Evolutionary conservation across 2,329 filamentous ascomycete species (phyloP), one percentile per base, ranked within the genome.

Genomic region (Monosporascus sp.): DNA sequence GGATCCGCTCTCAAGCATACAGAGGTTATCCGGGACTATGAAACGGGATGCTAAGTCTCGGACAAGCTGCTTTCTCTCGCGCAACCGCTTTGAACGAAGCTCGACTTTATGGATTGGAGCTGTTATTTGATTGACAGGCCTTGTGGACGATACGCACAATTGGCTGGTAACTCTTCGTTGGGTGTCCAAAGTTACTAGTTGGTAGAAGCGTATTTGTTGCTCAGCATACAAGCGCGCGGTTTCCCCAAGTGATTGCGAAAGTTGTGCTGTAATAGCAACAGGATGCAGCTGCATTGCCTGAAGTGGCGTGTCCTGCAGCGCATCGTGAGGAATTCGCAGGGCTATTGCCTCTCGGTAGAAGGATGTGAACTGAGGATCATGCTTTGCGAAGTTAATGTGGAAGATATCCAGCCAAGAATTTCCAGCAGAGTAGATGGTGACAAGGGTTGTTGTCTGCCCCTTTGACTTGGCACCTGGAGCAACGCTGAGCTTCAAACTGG

Each of bases 161-260:
- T 71, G 72, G 49, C 74, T 76, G 37, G 66, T 65, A 17, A 83
- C 55, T 40, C 72, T 70, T 40, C 80, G 65, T 53, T 79, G 68
- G 24, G 68, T 65, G 5, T 65, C 70, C 2, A 82, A 58, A 11
- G 70, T 65, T 50, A 70, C 73, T 16, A 79, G 57, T 55, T 82
- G 78, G 51, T 75, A 80, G 57, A 80, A 79, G 20, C 68, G 67
- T 2, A 75, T 61, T 3, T 65, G 65, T 24, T 68, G 57, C 3
- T 67, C 57, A 9, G 63, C 53, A 49, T 76, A 73, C 14, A 59
- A 51, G 11, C 52, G 54, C 5, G 56, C 55, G 17, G 52, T 56
- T 19, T 57, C 53, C 1, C 52, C 52, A 7, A 54, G 40, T 2
- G 26, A 20, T 17, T 37, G 37, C 6, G 56, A 43, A 37, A 31